Conservation (phyloP, 2,329 filamentous ascomycete species). For the Tolypocladium tropicale region DNA sequence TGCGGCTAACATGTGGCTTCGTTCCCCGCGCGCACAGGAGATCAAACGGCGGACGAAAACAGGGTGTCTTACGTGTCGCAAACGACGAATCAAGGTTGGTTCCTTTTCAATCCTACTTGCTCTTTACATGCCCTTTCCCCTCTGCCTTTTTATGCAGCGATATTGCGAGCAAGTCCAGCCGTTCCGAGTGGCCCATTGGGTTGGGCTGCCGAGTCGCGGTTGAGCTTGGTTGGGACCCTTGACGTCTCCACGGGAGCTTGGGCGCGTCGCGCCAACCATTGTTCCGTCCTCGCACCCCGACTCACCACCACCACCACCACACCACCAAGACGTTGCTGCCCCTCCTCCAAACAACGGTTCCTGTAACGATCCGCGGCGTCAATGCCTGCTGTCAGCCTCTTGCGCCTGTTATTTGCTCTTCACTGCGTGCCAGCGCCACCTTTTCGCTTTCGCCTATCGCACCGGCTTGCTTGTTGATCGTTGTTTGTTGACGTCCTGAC, state of each 20-base stretch:
- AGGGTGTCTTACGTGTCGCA: constrained; percentile 52
- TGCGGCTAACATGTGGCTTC: background rate
- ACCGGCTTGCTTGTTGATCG: constrained; percentile 6
- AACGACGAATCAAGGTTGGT: constrained; percentile 51
- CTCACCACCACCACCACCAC: background rate
- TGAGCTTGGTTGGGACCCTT: background rate
- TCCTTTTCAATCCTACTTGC: constrained; percentile 1
- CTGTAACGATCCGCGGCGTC: background rate
- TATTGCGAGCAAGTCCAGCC: background rate
- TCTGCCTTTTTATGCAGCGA: background rate
- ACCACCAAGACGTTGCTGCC: background rate
- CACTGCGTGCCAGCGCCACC: background rate
- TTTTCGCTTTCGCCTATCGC: background rate
- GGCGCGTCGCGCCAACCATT: constrained; percentile 1
- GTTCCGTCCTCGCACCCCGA: background rate
- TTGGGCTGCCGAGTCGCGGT: background rate
- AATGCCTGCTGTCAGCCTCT: background rate
- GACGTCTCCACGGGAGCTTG: background rate
- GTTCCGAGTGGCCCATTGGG: background rate
- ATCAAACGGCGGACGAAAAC: constrained; percentile 55
- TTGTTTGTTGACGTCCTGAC: constrained; percentile 14
- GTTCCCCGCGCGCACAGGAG: constrained; percentile 29
- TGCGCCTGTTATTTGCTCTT: background rate
- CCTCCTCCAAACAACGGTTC: background rate
- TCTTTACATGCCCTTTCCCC: background rate